Base-by-base conservation (phyloP, 192 early-diverging fungal species). In the Coemansia sp. region DNA sequence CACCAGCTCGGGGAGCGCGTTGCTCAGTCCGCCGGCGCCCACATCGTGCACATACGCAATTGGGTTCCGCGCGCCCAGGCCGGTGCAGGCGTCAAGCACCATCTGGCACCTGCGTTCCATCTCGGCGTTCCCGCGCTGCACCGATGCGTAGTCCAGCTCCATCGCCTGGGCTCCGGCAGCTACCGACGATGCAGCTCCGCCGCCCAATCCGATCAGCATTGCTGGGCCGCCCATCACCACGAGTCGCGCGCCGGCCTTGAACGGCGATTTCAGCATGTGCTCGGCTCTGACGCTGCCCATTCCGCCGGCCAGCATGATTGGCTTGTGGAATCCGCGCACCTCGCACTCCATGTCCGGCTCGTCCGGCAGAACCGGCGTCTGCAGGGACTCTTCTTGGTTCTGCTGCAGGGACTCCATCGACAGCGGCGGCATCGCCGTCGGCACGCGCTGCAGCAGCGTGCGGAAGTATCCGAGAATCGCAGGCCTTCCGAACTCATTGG, bases 291-390 rank as follows among this genome's bases (percentile, higher is more conserved):
- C 90, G 43, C 91, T 91, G 67, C 98, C 98, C 64, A 98, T 84
- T 54, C 98, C 98, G 69, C 98, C 98, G 16, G 98, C 97, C 66
- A 99, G 88, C 98, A 98, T 99, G 67, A 99, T 98, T 16, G 98
- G 98, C 82, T 99, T 99, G 82, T 99, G 97, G 85, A 95, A 99
- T 8, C 98, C 98, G 61, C 97, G 90, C 66, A 93, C 72, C 74
- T 96, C 95, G 48, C 65, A 67, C 58, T 67, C 70, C 37, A 76
- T 69, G 39, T 84, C 82, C 37, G 78, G 67, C 61, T 78, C 83
- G 32, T 89, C 88, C 1, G 86, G 72, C 40, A 32, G 32, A 32
- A 32, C 32, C 32, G 32, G 58, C 58, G 19, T 45, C 21, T 6
- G 45, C 61, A 19, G 51, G 9, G 19, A 11, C 68, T 39, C 26